Evolutionary conservation across 805 yeast genomes (phyloP).

Genomic region (Wickerhamiella domercqiae): DNA sequence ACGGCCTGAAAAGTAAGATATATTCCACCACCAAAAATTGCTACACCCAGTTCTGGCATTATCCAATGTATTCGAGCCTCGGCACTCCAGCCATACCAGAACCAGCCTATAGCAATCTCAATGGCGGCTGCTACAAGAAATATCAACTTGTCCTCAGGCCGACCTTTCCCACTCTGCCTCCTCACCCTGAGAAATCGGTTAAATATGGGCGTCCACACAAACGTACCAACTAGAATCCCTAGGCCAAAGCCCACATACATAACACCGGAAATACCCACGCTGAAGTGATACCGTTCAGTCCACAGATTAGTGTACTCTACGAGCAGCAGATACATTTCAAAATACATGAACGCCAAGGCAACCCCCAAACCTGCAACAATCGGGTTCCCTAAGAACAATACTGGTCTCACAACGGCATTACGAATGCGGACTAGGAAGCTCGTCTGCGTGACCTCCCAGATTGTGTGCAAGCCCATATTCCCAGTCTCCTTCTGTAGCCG

Average conservation of each 20-base stretch:
- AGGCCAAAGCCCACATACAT: slow-evolving; percentile 44
- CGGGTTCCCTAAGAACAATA: slow-evolving; percentile 41
- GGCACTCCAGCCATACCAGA: slow-evolving; percentile 65
- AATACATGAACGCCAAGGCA: slow-evolving; percentile 51
- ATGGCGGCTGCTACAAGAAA: slow-evolving; percentile 35
- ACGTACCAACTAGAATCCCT: slow-evolving; percentile 38
- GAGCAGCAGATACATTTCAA: slow-evolving; percentile 48
- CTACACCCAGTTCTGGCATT: slow-evolving; percentile 47
- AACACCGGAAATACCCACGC: slow-evolving; percentile 36
- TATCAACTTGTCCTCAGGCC: slow-evolving; percentile 49
- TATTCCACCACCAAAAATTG: slow-evolving; percentile 42
- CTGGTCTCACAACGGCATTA: slow-evolving; percentile 43
- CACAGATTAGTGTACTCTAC: slow-evolving; percentile 45
- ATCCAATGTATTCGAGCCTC: slow-evolving; percentile 42
- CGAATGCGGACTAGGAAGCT: slow-evolving; percentile 11
- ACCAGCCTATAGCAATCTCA: slow-evolving; percentile 41
- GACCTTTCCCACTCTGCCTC: slow-evolving; percentile 31
- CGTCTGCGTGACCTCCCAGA: slow-evolving; percentile 30
- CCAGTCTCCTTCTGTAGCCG: slow-evolving; percentile 38
- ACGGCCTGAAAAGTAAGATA: slow-evolving; percentile 54
- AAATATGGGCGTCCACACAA: slow-evolving; percentile 33
- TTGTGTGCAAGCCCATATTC: slow-evolving; percentile 40
- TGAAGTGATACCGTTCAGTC: slow-evolving; percentile 32
- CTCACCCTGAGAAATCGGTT: slow-evolving; percentile 20
- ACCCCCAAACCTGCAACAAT: slow-evolving; percentile 49